Evolutionary conservation across 2,329 filamentous ascomycete genomes (phyloP).

Genomic region (Monilinia fructigena): DNA sequence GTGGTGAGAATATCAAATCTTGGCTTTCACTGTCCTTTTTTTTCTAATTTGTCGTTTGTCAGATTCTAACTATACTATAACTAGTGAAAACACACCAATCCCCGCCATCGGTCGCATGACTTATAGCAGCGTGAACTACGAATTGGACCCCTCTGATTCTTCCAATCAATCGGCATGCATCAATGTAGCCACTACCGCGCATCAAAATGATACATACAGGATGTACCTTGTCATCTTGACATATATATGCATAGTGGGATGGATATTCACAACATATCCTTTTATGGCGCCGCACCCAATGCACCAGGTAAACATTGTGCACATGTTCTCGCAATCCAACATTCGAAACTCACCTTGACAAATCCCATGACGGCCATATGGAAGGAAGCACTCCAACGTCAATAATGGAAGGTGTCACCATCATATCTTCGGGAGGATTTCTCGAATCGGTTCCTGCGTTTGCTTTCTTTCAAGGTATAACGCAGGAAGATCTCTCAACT

Average conservation of each 20-base stretch:
- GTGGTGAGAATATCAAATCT: not conserved
- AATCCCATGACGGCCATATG: not conserved
- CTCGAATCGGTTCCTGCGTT: constrained; percentile 11
- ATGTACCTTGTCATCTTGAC: constrained; percentile 19
- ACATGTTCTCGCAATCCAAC: not conserved
- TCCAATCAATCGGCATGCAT: constrained; percentile 5
- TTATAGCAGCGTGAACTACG: constrained; percentile 21
- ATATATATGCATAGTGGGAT: constrained; percentile 8
- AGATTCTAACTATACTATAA: not conserved
- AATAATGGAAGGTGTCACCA: not conserved
- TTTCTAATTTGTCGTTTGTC: constrained; percentile 3
- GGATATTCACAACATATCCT: not conserved
- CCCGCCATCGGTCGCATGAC: constrained; percentile 18
- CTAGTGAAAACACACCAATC: not conserved
- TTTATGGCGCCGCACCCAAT: not conserved
- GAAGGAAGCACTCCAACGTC: not conserved
- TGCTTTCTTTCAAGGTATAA: not conserved
- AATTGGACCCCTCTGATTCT: constrained; percentile 8
- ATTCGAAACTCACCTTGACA: not conserved
- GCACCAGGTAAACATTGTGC: not conserved
- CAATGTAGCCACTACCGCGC: not conserved
- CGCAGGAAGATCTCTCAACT: constrained; percentile 8
- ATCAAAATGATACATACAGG: constrained; percentile 8
- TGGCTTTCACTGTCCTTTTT: not conserved
- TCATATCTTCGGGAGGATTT: constrained; percentile 7